phyloP scores from a whole-genome alignment of 1,139 yeast species.

The Suhomyces choctaworum region DNA sequence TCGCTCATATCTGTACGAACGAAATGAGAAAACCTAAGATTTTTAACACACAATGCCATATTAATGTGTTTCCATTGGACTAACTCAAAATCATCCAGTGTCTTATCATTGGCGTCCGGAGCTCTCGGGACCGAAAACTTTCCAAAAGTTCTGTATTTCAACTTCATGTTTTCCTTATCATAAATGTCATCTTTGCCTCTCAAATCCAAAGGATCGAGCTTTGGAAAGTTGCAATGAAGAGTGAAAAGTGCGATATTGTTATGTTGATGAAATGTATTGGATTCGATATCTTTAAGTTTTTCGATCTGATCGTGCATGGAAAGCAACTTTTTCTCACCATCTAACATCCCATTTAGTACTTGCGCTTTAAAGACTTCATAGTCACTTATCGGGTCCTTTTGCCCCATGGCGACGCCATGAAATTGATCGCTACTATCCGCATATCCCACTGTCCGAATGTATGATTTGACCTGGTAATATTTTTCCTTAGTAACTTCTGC shows the following conservation, averaged over 20 bases:
- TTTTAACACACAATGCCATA: slow-evolving; percentile 28
- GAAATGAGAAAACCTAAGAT: slow-evolving; percentile 30
- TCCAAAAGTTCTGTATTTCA: slow-evolving; percentile 35
- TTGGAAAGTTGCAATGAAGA: slow-evolving; percentile 43
- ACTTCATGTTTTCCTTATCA: slow-evolving; percentile 26
- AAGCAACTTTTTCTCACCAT: slow-evolving; percentile 6
- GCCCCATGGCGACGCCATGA: slow-evolving; percentile 46
- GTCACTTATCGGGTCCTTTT: slow-evolving; percentile 37
- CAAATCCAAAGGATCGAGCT: slow-evolving; percentile 35
- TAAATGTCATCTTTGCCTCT: slow-evolving; percentile 28
- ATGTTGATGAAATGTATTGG: slow-evolving; percentile 19
- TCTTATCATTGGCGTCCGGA: slow-evolving; percentile 7
- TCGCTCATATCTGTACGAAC: slow-evolving; percentile 22
- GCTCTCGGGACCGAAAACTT: slow-evolving; percentile 23
- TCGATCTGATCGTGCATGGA: slow-evolving; percentile 24
- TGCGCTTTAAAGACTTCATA: slow-evolving; percentile 20
- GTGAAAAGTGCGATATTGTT: slow-evolving; percentile 27
- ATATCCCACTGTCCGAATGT: slow-evolving; percentile 36
- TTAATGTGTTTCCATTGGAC: slow-evolving; percentile 38
- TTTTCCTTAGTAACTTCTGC: slow-evolving; percentile 48
- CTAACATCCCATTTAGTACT: slow-evolving; percentile 11
- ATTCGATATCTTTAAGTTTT: slow-evolving; percentile 20
- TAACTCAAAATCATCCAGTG: slow-evolving; percentile 32
- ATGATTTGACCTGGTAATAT: slow-evolving; percentile 52
- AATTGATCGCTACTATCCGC: slow-evolving; percentile 24